Evolutionary conservation across 2,329 filamentous ascomycete genomes (phyloP).

Genomic region (Hymenoscyphus fraxineus): DNA sequence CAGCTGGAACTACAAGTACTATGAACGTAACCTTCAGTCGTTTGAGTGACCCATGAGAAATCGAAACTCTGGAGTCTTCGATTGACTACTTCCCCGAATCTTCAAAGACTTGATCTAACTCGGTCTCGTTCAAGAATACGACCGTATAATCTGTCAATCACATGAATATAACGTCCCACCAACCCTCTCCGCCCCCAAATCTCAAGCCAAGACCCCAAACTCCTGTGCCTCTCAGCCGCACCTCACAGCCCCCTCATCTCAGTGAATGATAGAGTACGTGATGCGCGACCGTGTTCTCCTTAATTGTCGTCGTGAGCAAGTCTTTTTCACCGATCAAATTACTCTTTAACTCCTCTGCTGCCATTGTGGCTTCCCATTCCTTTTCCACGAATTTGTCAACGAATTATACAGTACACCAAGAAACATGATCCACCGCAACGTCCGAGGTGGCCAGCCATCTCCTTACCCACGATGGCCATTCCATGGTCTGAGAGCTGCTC

Average conservation of each 20-base stretch:
- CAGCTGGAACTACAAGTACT: no score
- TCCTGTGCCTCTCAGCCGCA: conserved; percentile 1
- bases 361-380: background rate
- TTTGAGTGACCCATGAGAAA: no score
- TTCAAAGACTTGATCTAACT: background rate
- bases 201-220: background rate
- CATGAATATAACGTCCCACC: background rate
- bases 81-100: background rate
- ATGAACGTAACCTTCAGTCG: no score
- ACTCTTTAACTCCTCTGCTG: background rate
- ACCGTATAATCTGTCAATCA: no score
- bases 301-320: background rate
- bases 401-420: background rate
- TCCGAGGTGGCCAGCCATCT: conserved; percentile 30
- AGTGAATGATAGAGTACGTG: background rate
- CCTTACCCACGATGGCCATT: conserved; percentile 30
- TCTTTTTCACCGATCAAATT: background rate
- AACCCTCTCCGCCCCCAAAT: background rate
- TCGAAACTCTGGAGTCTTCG: background rate
- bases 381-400: conserved; percentile 1
- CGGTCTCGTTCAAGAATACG: no score
- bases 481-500: conserved; percentile 27
- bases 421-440: conserved; percentile 25
- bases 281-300: conserved; percentile 1
- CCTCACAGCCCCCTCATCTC: background rate